Conservation (phyloP, 768 basidiomycete genomes). For the Leccinum longicurvipes region DNA sequence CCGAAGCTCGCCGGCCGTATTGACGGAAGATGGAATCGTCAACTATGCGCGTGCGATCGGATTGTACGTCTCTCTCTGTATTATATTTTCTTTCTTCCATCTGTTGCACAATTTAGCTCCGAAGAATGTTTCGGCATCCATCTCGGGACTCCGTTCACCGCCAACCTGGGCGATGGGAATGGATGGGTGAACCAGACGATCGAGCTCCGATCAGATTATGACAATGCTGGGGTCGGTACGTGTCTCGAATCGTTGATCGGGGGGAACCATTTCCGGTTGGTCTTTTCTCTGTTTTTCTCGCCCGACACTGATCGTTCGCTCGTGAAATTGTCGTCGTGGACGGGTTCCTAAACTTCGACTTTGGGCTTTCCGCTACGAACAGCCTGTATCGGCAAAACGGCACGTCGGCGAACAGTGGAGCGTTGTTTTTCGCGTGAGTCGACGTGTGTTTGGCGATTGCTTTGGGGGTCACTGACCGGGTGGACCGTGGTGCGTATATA, state of each 20-base stretch:
- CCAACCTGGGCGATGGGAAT: constrained; percentile 48
- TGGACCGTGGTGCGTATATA: not conserved
- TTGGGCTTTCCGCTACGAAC: not conserved
- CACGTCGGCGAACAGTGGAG: constrained; percentile 42
- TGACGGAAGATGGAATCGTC: constrained; percentile 52
- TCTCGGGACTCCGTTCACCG: constrained; percentile 36
- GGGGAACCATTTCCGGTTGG: constrained; percentile 48
- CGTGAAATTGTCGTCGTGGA: not conserved
- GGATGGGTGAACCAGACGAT: constrained; percentile 42
- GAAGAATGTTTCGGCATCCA: constrained; percentile 40
- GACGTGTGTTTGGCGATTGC: too few relatives aligned
- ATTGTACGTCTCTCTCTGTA: constrained; percentile 42
- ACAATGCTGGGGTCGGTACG: constrained; percentile 34
- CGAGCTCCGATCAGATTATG: constrained; percentile 46
- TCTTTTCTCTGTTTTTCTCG: not conserved
- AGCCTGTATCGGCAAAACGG: constrained; percentile 61
- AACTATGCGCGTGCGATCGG: constrained; percentile 62
- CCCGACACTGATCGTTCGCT: not conserved
- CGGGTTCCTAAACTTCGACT: not conserved
- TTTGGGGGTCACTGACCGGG: not conserved
- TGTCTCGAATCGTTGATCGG: constrained; percentile 45
- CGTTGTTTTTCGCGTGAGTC: constrained; percentile 58
- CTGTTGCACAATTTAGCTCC: constrained; percentile 33
- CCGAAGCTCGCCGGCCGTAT: too few relatives aligned
- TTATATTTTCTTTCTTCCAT: too few relatives aligned